Percentiles rank a stretch among this genome's conserved stretches.
phyloP scores from a whole-genome alignment of 1,139 yeast species.

The Pichia sp. region DNA sequence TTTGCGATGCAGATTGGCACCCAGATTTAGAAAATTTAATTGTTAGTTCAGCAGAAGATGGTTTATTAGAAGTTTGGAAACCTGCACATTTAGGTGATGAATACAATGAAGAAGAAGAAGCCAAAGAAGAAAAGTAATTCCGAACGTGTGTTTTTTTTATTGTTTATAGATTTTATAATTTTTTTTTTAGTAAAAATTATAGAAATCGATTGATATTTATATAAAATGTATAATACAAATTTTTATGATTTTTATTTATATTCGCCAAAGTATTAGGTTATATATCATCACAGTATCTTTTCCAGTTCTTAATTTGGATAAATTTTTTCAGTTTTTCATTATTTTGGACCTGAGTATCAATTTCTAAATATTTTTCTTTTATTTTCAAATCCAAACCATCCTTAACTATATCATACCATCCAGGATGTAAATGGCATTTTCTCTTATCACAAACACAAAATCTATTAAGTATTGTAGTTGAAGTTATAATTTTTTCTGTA shows the following conservation, averaged over 20 bases:
- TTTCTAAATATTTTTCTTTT: constrained; percentile 31
- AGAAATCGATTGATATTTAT: background rate
- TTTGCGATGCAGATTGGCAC: constrained; percentile 47
- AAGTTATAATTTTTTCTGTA: constrained; percentile 4
- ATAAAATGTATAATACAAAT: background rate
- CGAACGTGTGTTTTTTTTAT: background rate
- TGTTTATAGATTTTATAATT: background rate
- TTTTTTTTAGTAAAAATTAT: background rate
- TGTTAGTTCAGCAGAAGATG: constrained; percentile 49
- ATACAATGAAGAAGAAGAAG: constrained; percentile 34
- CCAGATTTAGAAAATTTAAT: constrained; percentile 39
- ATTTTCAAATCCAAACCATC: constrained; percentile 39
- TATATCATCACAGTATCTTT: constrained; percentile 16
- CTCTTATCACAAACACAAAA: constrained; percentile 58
- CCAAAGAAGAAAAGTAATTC: constrained; percentile 1
- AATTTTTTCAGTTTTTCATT: constrained; percentile 32
- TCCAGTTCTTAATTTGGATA: constrained; percentile 36
- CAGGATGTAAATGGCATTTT: constrained; percentile 60
- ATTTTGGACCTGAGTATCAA: constrained; percentile 25
- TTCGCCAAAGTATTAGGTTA: background rate
- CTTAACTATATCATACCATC: constrained; percentile 54
- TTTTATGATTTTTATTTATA: too few relatives aligned
- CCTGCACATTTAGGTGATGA: constrained; percentile 47
- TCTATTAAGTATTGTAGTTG: background rate
- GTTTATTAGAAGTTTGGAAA: constrained; percentile 49